A percentile compares a stretch with the other conserved stretches of the same genome.
phyloP scores from a whole-genome alignment of 441 rosid genomes.

The Manihot esculenta region DNA sequence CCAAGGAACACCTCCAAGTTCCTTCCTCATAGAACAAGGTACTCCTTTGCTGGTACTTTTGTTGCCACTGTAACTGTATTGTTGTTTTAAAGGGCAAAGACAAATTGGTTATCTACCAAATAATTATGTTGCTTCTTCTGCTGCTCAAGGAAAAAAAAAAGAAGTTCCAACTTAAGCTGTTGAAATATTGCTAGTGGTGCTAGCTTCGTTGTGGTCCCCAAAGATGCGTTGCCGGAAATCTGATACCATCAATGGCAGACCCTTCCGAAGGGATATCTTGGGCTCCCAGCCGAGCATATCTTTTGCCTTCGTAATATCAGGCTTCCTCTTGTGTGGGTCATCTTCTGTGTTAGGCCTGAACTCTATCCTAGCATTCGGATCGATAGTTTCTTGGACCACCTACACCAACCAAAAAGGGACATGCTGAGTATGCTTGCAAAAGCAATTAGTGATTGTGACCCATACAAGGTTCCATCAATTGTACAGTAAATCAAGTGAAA shows the following conservation, averaged over 20 bases:
- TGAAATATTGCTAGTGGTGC: slow-evolving; percentile 28
- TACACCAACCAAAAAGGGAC: slow-evolving; percentile 22
- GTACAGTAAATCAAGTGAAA: not conserved
- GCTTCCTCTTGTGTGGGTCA: slow-evolving; percentile 99
- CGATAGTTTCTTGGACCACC: slow-evolving; percentile 96
- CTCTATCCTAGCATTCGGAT: slow-evolving; percentile 85
- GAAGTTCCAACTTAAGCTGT: slow-evolving; percentile 35
- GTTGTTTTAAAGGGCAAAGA: slow-evolving; percentile 2
- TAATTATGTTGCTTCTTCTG: slow-evolving; percentile 21
- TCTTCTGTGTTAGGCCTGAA: slow-evolving; percentile 90
- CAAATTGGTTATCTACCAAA: slow-evolving; percentile 18
- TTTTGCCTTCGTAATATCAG: slow-evolving; percentile 81
- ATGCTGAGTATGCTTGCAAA: too few relatives aligned
- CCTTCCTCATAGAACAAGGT: slow-evolving; percentile 14
- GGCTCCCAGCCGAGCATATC: slow-evolving; percentile 91
- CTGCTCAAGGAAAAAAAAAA: not conserved
- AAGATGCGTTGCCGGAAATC: slow-evolving; percentile 87
- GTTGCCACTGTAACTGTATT: not conserved
- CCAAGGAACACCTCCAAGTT: slow-evolving; percentile 18
- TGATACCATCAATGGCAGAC: slow-evolving; percentile 83
- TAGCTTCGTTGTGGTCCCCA: slow-evolving; percentile 74
- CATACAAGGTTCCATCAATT: not conserved
- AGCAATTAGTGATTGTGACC: too few relatives aligned
- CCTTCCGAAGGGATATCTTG: slow-evolving; percentile 74
- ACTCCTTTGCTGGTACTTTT: slow-evolving; percentile 18